Conservation (phyloP, 352 stramenopile species). For the Thraustochytrium striatum region DNA sequence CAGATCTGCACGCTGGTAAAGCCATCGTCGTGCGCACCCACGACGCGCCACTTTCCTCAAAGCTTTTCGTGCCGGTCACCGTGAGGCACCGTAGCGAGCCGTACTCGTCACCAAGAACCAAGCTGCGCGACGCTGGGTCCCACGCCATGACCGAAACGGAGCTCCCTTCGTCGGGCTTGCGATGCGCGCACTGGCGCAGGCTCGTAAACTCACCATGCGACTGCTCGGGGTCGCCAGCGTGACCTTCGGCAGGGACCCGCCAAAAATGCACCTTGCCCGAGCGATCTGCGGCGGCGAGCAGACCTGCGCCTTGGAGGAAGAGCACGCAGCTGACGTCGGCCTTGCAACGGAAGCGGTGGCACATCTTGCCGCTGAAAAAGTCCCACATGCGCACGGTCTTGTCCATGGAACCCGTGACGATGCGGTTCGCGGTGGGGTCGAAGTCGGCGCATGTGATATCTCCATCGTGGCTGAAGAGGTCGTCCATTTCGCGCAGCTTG, state of each 20-base stretch:
- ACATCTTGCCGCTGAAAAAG: slow-evolving; percentile 87
- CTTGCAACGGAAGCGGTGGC: not conserved
- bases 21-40: slow-evolving; percentile 9
- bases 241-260: not conserved
- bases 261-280: slow-evolving; percentile 3
- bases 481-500: slow-evolving; percentile 65
- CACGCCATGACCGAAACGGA: not conserved
- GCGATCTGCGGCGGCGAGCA: not conserved
- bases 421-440: not conserved
- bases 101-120: slow-evolving; percentile 30
- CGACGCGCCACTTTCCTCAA: not conserved
- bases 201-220: not conserved
- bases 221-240: not conserved
- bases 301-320: not conserved
- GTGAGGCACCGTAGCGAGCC: not conserved
- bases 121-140: not conserved
- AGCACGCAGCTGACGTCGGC: slow-evolving; percentile 7
- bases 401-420: slow-evolving; percentile 68
- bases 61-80: not conserved
- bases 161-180: not conserved
- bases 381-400: slow-evolving; percentile 96
- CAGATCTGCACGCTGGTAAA: slow-evolving; percentile 19
- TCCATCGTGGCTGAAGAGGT: slow-evolving; percentile 60
- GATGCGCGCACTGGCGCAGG: not conserved
- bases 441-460: slow-evolving; percentile 64